phyloP scores from a whole-genome alignment of 805 yeast genomes.

The Pichia exigua region DNA sequence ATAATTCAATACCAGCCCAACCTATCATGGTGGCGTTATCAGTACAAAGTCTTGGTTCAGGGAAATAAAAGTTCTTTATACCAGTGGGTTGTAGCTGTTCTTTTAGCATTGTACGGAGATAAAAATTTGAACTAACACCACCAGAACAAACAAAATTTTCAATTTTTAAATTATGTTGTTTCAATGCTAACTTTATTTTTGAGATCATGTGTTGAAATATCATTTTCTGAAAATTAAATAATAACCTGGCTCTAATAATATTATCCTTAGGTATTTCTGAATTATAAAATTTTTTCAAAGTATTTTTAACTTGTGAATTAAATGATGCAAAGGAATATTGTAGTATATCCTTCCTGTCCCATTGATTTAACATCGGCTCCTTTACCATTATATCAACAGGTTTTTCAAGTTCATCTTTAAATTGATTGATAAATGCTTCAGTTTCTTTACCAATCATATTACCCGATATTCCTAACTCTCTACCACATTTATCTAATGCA shows the following conservation, averaged over 20 bases:
- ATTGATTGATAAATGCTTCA: slow-evolving; percentile 44
- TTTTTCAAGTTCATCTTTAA: slow-evolving; percentile 27
- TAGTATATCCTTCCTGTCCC: slow-evolving; percentile 35
- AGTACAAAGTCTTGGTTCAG: slow-evolving; percentile 68
- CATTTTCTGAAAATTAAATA: slow-evolving; percentile 52
- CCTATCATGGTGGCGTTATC: slow-evolving; percentile 98
- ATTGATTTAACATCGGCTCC: slow-evolving; percentile 46
- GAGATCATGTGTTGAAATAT: slow-evolving; percentile 67
- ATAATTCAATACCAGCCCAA: slow-evolving; percentile 89
- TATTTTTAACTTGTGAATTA: slow-evolving; percentile 23
- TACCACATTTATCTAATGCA: slow-evolving; percentile 85
- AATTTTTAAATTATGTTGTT: slow-evolving; percentile 34
- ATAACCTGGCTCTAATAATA: slow-evolving; percentile 36
- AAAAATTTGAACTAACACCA: slow-evolving; percentile 80
- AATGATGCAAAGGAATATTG: slow-evolving; percentile 79
- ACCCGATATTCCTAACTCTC: slow-evolving; percentile 73
- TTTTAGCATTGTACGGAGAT: slow-evolving; percentile 42
- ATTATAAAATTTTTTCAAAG: slow-evolving; percentile 20
- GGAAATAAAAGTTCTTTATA: slow-evolving; percentile 46
- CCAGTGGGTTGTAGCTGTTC: slow-evolving; percentile 28
- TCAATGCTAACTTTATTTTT: slow-evolving; percentile 48
- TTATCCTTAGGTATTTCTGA: slow-evolving; percentile 15
- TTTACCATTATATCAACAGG: slow-evolving; percentile 27
- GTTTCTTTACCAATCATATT: slow-evolving; percentile 81
- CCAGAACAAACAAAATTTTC: slow-evolving; percentile 72